These are phyloP conservation scores for Gautieria morchelliformis DNA, from an alignment of 768 basidiomycete genomes.

Conservation along the genomic window DNA sequence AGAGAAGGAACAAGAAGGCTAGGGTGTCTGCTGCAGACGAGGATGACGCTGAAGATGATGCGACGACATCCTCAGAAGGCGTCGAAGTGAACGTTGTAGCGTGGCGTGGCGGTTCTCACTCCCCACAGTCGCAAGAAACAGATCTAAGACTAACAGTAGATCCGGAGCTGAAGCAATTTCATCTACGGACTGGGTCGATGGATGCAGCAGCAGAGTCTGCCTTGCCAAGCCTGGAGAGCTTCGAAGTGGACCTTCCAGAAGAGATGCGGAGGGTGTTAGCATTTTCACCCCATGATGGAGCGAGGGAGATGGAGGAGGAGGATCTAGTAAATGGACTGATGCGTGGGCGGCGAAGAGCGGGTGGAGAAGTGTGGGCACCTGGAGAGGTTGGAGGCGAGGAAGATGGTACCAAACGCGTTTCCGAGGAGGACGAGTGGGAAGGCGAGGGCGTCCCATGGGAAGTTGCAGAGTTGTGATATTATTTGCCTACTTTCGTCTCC, in stretches of 20 bases:
- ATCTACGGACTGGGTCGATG: not conserved
- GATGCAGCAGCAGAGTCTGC: slow-evolving; percentile 11
- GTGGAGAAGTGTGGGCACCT: slow-evolving; percentile 29
- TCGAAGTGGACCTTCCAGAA: slow-evolving; percentile 56
- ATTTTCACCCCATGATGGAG: slow-evolving; percentile 37
- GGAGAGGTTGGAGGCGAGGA: slow-evolving; percentile 6
- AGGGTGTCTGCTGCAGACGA: not conserved
- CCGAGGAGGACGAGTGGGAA: slow-evolving; percentile 60
- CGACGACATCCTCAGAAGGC: slow-evolving; percentile 18
- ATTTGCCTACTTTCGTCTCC: not conserved
- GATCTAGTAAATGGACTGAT: slow-evolving; percentile 50
- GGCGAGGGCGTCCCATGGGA: slow-evolving; percentile 79
- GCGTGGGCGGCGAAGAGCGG: slow-evolving; percentile 25
- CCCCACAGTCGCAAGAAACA: not conserved
- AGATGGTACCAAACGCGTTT: not conserved
- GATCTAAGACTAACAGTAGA: slow-evolving; percentile 17
- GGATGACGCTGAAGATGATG: slow-evolving; percentile 23
- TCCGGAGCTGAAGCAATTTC: slow-evolving; percentile 12
- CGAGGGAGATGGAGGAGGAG: slow-evolving; percentile 35
- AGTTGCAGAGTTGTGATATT: slow-evolving; percentile 53
- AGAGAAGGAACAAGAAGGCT: slow-evolving; percentile 9
- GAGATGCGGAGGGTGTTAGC: slow-evolving; percentile 56
- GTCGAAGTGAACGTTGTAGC: slow-evolving; percentile 17
- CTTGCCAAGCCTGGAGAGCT: slow-evolving; percentile 22
- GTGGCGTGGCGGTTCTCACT: not conserved